These are phyloP conservation scores for Boletellus ananiceps DNA, from an alignment of 768 basidiomycete genomes.

Conservation along the genomic window DNA sequence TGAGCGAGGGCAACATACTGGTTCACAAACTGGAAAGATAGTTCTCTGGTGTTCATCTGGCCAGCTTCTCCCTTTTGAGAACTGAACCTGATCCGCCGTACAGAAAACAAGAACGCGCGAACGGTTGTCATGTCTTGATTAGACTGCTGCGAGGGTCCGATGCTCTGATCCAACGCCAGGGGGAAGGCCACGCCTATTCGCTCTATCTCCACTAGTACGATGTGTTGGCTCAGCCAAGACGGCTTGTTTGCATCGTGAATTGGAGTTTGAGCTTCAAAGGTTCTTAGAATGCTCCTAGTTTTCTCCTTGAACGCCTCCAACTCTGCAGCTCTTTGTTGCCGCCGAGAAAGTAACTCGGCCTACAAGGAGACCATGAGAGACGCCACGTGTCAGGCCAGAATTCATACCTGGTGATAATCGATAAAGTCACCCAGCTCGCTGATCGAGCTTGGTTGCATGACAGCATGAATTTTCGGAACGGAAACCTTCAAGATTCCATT, in stretches of 20 bases:
- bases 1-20: conserved; percentile 42
- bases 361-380: conserved; percentile 30
- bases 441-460: conserved; percentile 92
- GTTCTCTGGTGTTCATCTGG: conserved; percentile 60
- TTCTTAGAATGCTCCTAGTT: conserved; percentile 64
- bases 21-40: conserved; percentile 84
- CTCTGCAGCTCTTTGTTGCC: conserved; percentile 73
- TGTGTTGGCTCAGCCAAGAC: conserved; percentile 54
- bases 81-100: conserved; percentile 68
- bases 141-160: conserved; percentile 44
- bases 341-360: conserved; percentile 70
- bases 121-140: conserved; percentile 43
- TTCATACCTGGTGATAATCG: conserved; percentile 71
- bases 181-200: conserved; percentile 92
- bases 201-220: conserved; percentile 49
- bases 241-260: conserved; percentile 20
- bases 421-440: conserved; percentile 86
- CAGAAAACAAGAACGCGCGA: conserved; percentile 82
- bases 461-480: conserved; percentile 80
- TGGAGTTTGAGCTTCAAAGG: conserved; percentile 62
- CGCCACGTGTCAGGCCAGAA: background rate
- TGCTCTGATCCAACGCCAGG: conserved; percentile 55
- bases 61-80: conserved; percentile 77
- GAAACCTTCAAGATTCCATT: conserved; percentile 43
- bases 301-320: conserved; percentile 82